These are phyloP conservation scores for Oryza australiensis DNA, from an alignment of 176 grass and related monocot genomes.

Conservation along the genomic window DNA sequence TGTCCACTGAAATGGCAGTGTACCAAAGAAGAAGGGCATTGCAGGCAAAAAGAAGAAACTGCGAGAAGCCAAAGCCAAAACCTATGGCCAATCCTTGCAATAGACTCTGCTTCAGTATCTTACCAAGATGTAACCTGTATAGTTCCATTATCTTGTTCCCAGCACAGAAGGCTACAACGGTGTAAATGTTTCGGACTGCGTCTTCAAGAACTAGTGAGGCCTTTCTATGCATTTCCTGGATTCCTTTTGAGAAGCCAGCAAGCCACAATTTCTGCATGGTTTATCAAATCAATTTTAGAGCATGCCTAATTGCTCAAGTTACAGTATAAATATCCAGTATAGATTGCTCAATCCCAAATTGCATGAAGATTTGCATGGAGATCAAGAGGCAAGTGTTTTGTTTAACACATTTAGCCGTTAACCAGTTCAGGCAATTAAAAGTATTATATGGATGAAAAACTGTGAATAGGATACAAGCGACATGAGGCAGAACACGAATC, in stretches of 20 bases:
- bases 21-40: conserved; percentile 98
- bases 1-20: conserved; percentile 78
- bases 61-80: conserved; percentile 92
- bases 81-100: conserved; percentile 88
- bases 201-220: conserved; percentile 98
- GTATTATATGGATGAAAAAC: conserved; percentile 1
- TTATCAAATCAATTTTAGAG: conserved; percentile 27
- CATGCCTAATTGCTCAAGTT: conserved; percentile 18
- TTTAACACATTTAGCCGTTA: neutral
- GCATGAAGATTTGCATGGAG: neutral
- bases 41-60: conserved; percentile 98
- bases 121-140: conserved; percentile 83
- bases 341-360: conserved; percentile 22
- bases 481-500: neutral
- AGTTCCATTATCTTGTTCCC: conserved; percentile 98
- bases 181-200: conserved; percentile 98
- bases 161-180: conserved; percentile 97
- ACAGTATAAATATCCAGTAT: conserved; percentile 17
- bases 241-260: conserved; percentile 98
- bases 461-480: neutral
- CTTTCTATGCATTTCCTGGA: conserved; percentile 99
- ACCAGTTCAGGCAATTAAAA: conserved; percentile 13
- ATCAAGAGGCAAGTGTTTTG: conserved; percentile 3
- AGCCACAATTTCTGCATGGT: conserved; percentile 94
- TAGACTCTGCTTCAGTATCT: conserved; percentile 89